Evolutionary conservation across 1,139 yeast species (phyloP).

Genomic region (Torulaspora globosa): DNA sequence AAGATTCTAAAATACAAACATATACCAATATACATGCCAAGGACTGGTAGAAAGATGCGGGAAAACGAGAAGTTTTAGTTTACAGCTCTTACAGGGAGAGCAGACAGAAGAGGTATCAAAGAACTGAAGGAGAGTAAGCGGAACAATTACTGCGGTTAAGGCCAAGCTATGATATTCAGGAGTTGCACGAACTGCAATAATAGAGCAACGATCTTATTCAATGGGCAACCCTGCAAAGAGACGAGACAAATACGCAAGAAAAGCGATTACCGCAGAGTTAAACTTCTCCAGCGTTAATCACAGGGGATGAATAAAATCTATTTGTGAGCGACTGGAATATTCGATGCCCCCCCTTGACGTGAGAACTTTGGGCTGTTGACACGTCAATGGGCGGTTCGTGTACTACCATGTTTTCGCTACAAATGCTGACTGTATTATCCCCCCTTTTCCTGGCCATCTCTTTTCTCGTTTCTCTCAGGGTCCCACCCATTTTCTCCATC

Average conservation of each 20-base stretch:
- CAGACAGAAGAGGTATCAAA: background rate
- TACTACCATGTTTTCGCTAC: conserved; percentile 2
- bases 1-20: no score
- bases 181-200: background rate
- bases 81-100: background rate
- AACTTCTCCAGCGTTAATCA: background rate
- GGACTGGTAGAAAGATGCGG: no score
- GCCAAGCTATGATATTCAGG: background rate
- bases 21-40: no score
- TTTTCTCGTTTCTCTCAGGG: conserved; percentile 3
- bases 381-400: conserved; percentile 1
- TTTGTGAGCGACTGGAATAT: background rate
- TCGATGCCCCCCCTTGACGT: background rate
- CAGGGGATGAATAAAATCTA: background rate
- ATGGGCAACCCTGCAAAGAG: background rate
- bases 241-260: background rate
- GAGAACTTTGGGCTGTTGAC: background rate
- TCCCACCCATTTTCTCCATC: conserved; percentile 1
- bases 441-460: conserved; percentile 3
- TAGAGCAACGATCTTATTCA: background rate
- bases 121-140: background rate
- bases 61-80: no score
- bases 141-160: background rate
- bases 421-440: background rate
- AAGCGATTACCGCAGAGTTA: conserved; percentile 8